These are phyloP conservation scores for Pluteus cervinus DNA, from an alignment of 768 basidiomycete genomes.

Conservation along the genomic window DNA sequence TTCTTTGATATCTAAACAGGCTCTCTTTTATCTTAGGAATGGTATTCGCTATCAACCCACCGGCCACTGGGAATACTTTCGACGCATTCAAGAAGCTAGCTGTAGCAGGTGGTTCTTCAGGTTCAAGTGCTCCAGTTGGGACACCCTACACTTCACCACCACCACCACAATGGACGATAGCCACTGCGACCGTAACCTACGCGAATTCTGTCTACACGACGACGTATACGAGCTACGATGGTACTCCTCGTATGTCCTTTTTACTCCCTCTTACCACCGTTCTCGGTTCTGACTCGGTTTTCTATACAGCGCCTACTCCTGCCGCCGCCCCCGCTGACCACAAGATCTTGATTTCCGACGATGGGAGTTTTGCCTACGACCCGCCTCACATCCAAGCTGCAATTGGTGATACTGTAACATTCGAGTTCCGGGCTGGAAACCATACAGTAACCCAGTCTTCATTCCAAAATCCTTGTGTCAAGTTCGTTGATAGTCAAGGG, in stretches of 20 bases:
- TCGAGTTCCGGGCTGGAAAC: slow-evolving; percentile 40
- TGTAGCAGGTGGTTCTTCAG: too few species aligned
- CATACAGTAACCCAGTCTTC: slow-evolving; percentile 40
- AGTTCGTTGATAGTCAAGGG: slow-evolving; percentile 15
- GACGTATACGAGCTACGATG: slow-evolving; percentile 33
- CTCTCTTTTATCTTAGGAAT: slow-evolving; percentile 34
- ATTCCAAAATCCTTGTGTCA: slow-evolving; percentile 31
- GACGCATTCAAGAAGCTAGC: too few species aligned
- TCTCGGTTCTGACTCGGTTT: neutral
- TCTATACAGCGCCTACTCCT: slow-evolving; percentile 17
- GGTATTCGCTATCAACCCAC: slow-evolving; percentile 65
- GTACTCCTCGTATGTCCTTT: slow-evolving; percentile 23
- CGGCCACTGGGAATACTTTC: slow-evolving; percentile 15
- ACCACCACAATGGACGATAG: slow-evolving; percentile 26
- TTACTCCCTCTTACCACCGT: neutral
- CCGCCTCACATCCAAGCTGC: slow-evolving; percentile 34
- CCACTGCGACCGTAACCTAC: slow-evolving; percentile 35
- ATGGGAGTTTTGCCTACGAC: slow-evolving; percentile 26
- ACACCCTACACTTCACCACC: slow-evolving; percentile 24
- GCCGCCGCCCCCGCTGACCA: slow-evolving; percentile 24
- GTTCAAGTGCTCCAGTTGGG: too few species aligned
- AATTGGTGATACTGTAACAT: slow-evolving; percentile 37
- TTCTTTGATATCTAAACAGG: neutral
- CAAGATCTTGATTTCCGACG: slow-evolving; percentile 31
- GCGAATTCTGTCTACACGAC: slow-evolving; percentile 25